Percentiles rank a stretch among this genome's conserved stretches.
phyloP scores from a whole-genome alignment of 2,329 filamentous ascomycete species.

The Chrysosphaeria jannelii region DNA sequence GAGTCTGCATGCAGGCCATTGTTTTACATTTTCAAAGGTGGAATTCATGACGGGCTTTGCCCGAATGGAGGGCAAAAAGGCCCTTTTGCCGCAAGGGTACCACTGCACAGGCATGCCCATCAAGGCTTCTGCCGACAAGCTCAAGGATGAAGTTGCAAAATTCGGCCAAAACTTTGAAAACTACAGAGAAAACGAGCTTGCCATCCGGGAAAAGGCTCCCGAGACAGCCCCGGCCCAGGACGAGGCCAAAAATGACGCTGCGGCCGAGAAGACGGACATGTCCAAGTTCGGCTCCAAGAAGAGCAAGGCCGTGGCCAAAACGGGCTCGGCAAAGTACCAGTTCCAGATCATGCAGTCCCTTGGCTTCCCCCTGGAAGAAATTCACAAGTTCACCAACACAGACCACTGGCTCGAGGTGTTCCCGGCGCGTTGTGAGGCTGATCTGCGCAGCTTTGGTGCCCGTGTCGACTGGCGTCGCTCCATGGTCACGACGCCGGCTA shows the following conservation, averaged over 20 bases:
- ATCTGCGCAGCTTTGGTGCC: constrained; percentile 59
- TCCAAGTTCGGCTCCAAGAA: constrained; percentile 85
- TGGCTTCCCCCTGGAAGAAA: constrained; percentile 64
- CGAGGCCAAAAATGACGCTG: constrained; percentile 16
- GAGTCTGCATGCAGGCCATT: constrained; percentile 32
- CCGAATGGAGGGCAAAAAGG: constrained; percentile 67
- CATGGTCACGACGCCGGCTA: constrained; percentile 85
- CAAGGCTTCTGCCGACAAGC: constrained; percentile 82
- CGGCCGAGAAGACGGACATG: constrained; percentile 41
- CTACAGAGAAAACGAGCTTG: constrained; percentile 16
- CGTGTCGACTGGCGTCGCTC: constrained; percentile 81
- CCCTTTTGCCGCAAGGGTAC: constrained; percentile 75
- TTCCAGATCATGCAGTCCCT: constrained; percentile 67
- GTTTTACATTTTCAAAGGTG: constrained; percentile 73
- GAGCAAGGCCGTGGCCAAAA: constrained; percentile 72
- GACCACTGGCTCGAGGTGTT: constrained; percentile 73
- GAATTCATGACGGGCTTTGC: constrained; percentile 74
- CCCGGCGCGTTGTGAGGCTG: constrained; percentile 42
- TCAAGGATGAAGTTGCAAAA: constrained; percentile 61
- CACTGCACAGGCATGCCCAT: constrained; percentile 96
- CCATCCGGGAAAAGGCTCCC: constrained; percentile 18
- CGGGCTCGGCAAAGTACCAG: constrained; percentile 82
- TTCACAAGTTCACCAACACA: constrained; percentile 64
- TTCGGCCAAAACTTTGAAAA: constrained; percentile 67
- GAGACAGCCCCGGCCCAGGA: constrained; percentile 57